Conservation (phyloP, 441 rosid species). For the Euphorbia schlechtendalii region DNA sequence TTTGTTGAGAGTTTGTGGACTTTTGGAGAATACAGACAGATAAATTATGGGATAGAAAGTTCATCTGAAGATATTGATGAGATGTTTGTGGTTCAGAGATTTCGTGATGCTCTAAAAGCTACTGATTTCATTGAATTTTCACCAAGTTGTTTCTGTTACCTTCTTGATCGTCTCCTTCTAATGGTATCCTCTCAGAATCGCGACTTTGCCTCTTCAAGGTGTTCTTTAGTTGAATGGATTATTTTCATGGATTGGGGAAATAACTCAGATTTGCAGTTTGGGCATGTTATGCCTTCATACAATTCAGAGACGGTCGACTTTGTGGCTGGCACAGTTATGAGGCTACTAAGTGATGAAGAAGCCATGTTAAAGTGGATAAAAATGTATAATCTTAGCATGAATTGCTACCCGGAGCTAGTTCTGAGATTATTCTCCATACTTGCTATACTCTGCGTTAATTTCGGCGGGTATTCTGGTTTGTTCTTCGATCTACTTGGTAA, state of each 20-base stretch:
- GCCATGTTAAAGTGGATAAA: slow-evolving; percentile 30
- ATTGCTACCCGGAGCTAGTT: slow-evolving; percentile 22
- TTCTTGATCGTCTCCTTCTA: slow-evolving; percentile 4
- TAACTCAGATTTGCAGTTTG: background rate
- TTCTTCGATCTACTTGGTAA: slow-evolving; percentile 19
- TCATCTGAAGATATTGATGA: background rate
- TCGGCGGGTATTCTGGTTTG: slow-evolving; percentile 4
- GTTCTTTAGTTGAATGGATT: slow-evolving; percentile 13
- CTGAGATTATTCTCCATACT: slow-evolving; percentile 32
- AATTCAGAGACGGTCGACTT: slow-evolving; percentile 2
- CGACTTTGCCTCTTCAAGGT: background rate
- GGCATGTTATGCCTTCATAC: background rate
- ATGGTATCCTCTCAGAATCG: slow-evolving; percentile 11
- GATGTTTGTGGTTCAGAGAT: background rate
- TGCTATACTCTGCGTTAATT: slow-evolving; percentile 31
- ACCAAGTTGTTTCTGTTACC: slow-evolving; percentile 1
- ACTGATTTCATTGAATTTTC: background rate
- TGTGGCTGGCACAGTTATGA: background rate
- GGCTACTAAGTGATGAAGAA: slow-evolving; percentile 16
- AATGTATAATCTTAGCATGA: slow-evolving; percentile 9
- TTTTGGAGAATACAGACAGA: background rate
- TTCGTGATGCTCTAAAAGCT: background rate
- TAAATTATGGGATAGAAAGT: background rate
- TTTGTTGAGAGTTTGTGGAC: background rate
- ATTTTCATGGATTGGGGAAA: background rate